Base-by-base conservation (phyloP, 306 rosid species). In the Cercis canadensis region DNA sequence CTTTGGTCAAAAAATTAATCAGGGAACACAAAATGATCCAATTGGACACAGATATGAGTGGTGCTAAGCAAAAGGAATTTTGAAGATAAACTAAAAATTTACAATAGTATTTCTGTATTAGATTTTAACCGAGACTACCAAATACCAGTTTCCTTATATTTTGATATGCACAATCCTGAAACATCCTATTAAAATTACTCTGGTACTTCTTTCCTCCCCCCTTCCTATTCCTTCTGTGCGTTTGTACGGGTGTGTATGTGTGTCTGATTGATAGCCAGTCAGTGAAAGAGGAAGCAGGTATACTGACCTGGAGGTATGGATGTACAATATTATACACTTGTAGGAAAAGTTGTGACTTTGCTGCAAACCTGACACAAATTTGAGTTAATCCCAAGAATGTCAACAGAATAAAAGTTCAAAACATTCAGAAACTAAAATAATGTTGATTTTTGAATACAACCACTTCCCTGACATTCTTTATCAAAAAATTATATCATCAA, bases 221-320 rank as follows among this genome's bases (percentile, higher is more conserved):
- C 31, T 32, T 54, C 29, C 29, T 54, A 0, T 66, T 37, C 62
- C 31, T 56, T 53, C 56, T 66, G 19, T 40, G 56, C 47, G 32
- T 14, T 24, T 1, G 29, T 3, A 24, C 1, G 29, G 29, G 29
- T 24, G 33, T 19, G 52, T 24, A 8, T 47, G 39, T 12, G 18
- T 63, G 57, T 60, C 53, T 53, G 39, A 53, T 67, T 46, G 55
- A 68, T 37, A 71, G 62, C 29, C 51, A 67, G 18, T n/a, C 21
- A 29, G 33, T 29, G 31, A 63, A 17, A 10, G 55, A 70, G 46
- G 31, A 56, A 52, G 32, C 43, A 43, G 29, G 69, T 49, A 64
- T 67, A 82, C 76, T 63, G 13, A 83, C 97, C 98, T 94, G 97
- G 78, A 94, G 87, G 82, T 81, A 83, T 50, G 98, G 98, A 76